These are phyloP conservation scores for Fimicolochytrium jonesii DNA, from an alignment of 192 early-diverging fungal genomes.

Conservation along the genomic window DNA sequence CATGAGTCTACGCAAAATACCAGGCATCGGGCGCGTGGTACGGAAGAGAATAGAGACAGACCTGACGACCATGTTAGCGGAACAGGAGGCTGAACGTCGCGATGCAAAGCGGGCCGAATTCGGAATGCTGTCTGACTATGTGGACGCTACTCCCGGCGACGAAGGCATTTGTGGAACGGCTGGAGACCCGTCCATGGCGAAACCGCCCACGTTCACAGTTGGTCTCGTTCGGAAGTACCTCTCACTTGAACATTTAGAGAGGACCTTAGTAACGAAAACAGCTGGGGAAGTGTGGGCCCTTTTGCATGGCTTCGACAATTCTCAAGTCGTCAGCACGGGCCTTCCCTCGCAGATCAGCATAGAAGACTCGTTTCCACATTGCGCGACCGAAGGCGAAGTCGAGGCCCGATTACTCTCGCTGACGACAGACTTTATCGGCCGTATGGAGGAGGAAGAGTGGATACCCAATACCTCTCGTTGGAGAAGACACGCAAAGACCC, in stretches of 20 bases:
- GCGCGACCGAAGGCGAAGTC: constrained; percentile 18
- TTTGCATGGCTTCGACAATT: constrained; percentile 24
- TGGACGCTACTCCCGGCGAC: too few relatives aligned
- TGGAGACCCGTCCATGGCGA: not conserved
- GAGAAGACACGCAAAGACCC: constrained; percentile 19
- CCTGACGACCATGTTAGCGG: not conserved
- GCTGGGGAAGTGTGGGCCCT: not conserved
- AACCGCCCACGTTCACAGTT: not conserved
- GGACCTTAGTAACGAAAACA: not conserved
- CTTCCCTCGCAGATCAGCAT: constrained; percentile 30
- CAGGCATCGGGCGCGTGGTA: constrained; percentile 6
- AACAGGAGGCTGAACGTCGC: not conserved
- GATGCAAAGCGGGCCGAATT: not conserved
- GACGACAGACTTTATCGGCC: constrained; percentile 17
- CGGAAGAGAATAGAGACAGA: not conserved
- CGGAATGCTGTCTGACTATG: not conserved
- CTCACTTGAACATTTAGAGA: not conserved
- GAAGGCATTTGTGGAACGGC: not conserved
- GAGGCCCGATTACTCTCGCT: constrained; percentile 7
- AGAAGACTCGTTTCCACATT: constrained; percentile 39
- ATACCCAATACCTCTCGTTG: constrained; percentile 1
- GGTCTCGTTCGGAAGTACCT: not conserved
- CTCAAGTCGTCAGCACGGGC: constrained; percentile 17
- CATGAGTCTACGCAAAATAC: not conserved
- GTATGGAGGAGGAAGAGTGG: constrained; percentile 31